Percentiles rank a stretch among this genome's conserved stretches.
phyloP scores from a whole-genome alignment of 495 filamentous ascomycete species.

The Daldinia decipiens region DNA sequence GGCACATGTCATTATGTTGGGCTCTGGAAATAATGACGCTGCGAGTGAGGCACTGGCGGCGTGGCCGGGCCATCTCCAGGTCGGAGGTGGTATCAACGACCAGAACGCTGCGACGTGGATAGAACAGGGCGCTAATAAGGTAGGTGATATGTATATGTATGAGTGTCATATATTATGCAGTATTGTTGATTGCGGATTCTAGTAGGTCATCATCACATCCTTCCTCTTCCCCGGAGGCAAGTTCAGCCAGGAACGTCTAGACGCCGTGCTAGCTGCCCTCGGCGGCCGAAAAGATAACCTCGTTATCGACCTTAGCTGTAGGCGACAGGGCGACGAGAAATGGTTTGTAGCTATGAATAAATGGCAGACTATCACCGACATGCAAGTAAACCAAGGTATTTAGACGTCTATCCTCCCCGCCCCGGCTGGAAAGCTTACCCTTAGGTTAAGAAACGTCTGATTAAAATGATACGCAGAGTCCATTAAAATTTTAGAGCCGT shows the following conservation, averaged over 20 bases:
- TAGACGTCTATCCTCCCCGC: not conserved
- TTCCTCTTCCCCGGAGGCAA: conserved; percentile 83
- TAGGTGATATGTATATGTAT: conserved; percentile 51
- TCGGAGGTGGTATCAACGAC: conserved; percentile 91
- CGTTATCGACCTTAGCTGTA: conserved; percentile 94
- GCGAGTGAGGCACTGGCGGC: conserved; percentile 76
- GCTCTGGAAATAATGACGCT: conserved; percentile 83
- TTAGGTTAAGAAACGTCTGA: not conserved
- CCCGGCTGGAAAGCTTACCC: not conserved
- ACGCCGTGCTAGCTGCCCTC: conserved; percentile 75
- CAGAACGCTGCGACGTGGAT: conserved; percentile 88
- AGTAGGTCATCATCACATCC: conserved; percentile 85
- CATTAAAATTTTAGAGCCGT: conserved; percentile 81
- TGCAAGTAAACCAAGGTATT: conserved; percentile 87
- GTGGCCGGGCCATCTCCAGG: conserved; percentile 83
- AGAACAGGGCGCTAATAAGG: conserved; percentile 88
- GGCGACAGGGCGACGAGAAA: conserved; percentile 69
- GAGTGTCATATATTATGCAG: not conserved
- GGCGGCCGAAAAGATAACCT: conserved; percentile 80
- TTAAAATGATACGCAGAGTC: conserved; percentile 64
- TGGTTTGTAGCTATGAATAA: conserved; percentile 99
- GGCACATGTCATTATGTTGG: conserved; percentile 95
- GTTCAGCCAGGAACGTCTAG: conserved; percentile 78
- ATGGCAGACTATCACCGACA: conserved; percentile 96
- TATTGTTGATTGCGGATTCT: conserved; percentile 25